Base-by-base conservation (phyloP, 345 rosid genomes). In the Camelina sativa region DNA sequence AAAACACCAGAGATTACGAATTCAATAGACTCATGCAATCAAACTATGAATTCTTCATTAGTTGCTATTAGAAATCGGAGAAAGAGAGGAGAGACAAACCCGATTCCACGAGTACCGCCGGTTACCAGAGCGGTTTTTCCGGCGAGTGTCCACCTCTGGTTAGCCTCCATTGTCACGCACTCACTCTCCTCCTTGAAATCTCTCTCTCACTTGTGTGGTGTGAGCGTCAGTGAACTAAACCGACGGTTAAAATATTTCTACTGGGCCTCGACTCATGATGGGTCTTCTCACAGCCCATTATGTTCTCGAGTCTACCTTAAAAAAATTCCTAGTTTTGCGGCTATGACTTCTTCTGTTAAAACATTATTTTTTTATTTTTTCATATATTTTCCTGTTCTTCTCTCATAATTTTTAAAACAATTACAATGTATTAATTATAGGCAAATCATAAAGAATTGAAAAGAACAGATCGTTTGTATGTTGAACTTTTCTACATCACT, bases 101-200 rank as follows among this genome's bases (percentile, higher is more conserved):
- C 96, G 54, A 92, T 92, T 58, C 97, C 97, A 53, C 96, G 92
- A 61, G 97, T 90, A 54, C 96, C 96, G 22, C 97, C 97, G 62
- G 96, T 88, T 65, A 90, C 92, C 4, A 92, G 85, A 78, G 97
- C 94, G 0, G 84, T 90, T 81, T 69, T 77, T 7, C 94, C 94
- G 11, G 80, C 76, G 67, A 87, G 97, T 9, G 89, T 85, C 96
- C 94, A 92, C 64, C 90, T 76, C 43, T 65, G 52, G 52, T 64
- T 20, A 28, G 10, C 16, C 51, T 62, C 74, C 83, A 65, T 78
- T 54, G 58, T 52, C 50, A 52, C 50, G 20, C 65, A 69, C 74
- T 63, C 38, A 52, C 43, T 37, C 88, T 62, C 77, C 54, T 82
- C 69, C 78, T 65, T 8, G 72, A 19, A 10, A 37, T 50, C 22